These are phyloP conservation scores for Sphagnum tenellum DNA, from an alignment of 225 moss, liverwort and hornwort species.

Conservation along the genomic window DNA sequence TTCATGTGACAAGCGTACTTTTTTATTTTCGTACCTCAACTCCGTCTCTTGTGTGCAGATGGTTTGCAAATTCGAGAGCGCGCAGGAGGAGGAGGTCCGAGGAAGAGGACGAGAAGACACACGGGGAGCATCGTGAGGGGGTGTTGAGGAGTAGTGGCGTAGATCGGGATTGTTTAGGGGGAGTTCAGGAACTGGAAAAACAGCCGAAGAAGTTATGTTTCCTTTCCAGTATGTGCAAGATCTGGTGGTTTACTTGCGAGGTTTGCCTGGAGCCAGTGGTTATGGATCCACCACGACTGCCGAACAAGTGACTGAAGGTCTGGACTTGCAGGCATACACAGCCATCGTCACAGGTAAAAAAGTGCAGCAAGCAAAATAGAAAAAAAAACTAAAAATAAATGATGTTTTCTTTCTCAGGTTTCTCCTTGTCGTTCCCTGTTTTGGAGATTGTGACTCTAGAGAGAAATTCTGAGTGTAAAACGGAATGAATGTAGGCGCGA, in stretches of 20 bases:
- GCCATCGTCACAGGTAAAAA: slow-evolving; percentile 7
- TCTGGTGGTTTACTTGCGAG: background rate
- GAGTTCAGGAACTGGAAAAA: background rate
- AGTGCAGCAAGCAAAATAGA: background rate
- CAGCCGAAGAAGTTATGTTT: slow-evolving; percentile 1
- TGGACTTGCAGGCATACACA: slow-evolving; percentile 3
- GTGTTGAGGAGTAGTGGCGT: too few species aligned
- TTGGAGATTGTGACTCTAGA: background rate
- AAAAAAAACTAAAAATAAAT: too few species aligned
- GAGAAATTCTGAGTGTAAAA: background rate
- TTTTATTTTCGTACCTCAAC: too few species aligned
- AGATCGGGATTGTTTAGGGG: too few species aligned
- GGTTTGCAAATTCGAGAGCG: too few species aligned
- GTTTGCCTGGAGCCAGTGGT: slow-evolving; percentile 3
- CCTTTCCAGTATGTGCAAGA: background rate
- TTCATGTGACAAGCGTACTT: too few species aligned
- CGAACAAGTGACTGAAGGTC: background rate
- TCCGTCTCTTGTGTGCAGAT: too few species aligned
- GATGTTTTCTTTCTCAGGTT: too few species aligned
- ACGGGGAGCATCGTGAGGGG: too few species aligned
- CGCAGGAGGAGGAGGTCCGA: too few species aligned
- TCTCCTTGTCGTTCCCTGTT: too few species aligned
- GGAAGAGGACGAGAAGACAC: too few species aligned
- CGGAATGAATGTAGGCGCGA: slow-evolving; percentile 5
- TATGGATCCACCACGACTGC: slow-evolving; percentile 8